Percentiles rank a stretch among this genome's conserved stretches.
Conservation (phyloP, 768 basidiomycete genomes). For the Rubroboletus pulcherrimus region DNA sequence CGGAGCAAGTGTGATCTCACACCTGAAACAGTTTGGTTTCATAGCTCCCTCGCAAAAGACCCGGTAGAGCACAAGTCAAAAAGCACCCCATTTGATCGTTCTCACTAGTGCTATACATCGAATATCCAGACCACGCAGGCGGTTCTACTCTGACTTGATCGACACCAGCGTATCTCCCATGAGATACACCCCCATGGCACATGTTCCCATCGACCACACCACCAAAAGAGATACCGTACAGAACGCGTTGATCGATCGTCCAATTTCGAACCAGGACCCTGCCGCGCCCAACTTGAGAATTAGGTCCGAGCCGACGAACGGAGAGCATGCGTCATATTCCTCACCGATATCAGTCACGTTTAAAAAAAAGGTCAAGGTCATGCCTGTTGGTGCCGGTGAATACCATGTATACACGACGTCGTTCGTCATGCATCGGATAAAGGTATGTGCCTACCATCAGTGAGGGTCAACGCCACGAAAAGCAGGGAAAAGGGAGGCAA, state of each 20-base stretch:
- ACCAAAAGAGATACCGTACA: neutral
- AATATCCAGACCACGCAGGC: too few species aligned
- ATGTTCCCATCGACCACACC: neutral
- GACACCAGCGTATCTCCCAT: too few species aligned
- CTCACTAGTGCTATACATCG: too few species aligned
- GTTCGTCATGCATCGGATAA: neutral
- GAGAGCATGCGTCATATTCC: neutral
- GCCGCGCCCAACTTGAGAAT: neutral
- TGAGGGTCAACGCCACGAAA: neutral
- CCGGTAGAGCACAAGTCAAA: too few species aligned
- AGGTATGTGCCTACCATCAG: neutral
- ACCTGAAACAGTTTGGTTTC: too few species aligned
- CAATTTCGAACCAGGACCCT: neutral
- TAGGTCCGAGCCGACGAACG: neutral
- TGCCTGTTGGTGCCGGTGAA: neutral
- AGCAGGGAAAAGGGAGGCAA: neutral
- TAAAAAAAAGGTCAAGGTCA: neutral
- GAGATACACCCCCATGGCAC: too few species aligned
- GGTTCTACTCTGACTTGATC: too few species aligned
- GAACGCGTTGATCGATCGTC: neutral
- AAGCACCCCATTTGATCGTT: too few species aligned
- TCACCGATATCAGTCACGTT: neutral
- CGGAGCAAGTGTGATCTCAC: too few species aligned
- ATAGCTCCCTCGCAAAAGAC: too few species aligned
- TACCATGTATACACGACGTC: too few species aligned